phyloP scores from a whole-genome alignment of 1,139 yeast species.

The Lodderomyces elongisporus region DNA sequence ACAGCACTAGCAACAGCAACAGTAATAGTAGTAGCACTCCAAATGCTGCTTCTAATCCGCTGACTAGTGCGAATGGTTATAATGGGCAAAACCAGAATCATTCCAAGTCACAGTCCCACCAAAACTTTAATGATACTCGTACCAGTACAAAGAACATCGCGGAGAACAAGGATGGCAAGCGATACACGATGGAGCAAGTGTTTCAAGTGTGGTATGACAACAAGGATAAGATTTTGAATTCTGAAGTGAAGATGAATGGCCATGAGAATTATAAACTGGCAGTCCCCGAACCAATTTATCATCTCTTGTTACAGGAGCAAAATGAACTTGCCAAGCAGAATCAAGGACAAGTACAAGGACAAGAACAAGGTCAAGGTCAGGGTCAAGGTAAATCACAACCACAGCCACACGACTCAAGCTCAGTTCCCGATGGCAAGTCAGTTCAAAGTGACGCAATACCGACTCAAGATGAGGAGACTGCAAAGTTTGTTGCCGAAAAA shows the following conservation, averaged over 20 bases:
- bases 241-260: conserved; percentile 20
- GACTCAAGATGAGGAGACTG: neutral
- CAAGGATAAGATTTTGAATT: conserved; percentile 29
- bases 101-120: conserved; percentile 3
- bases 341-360: too few relatives aligned
- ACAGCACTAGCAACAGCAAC: too few relatives aligned
- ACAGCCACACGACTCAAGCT: neutral
- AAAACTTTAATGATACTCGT: conserved; percentile 20
- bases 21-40: conserved; percentile 1
- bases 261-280: conserved; percentile 28
- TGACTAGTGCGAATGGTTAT: neutral
- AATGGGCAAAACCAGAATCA: conserved; percentile 4
- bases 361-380: neutral
- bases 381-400: neutral
- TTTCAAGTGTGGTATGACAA: conserved; percentile 49
- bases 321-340: neutral
- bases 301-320: conserved; percentile 25
- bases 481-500: neutral
- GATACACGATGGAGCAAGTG: conserved; percentile 50
- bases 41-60: conserved; percentile 2
- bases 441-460: neutral
- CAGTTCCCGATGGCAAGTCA: neutral
- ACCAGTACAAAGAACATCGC: conserved; percentile 23
- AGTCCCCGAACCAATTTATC: conserved; percentile 33
- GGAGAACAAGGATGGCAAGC: conserved; percentile 32